These are phyloP conservation scores for Castanea mollissima DNA, from an alignment of 306 rosid species.

Conservation along the genomic window DNA sequence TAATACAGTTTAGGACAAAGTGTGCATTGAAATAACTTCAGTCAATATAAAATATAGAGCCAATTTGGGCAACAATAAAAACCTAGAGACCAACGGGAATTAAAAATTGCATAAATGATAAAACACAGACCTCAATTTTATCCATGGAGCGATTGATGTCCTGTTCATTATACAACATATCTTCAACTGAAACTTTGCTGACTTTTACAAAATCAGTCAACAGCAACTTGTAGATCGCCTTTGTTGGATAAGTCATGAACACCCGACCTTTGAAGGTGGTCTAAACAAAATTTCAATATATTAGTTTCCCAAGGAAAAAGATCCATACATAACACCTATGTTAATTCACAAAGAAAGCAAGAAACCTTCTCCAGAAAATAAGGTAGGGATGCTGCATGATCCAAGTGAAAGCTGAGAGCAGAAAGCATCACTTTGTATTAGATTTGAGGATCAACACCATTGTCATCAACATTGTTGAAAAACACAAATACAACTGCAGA, in stretches of 20 bases:
- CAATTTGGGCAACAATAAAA: background rate
- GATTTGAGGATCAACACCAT: background rate
- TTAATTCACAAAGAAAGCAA: background rate
- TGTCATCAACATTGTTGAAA: background rate
- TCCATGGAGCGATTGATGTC: constrained; percentile 97
- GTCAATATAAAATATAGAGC: background rate
- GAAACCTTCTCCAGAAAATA: constrained; percentile 80
- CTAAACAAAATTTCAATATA: constrained; percentile 23
- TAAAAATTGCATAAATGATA: background rate
- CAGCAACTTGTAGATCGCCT: constrained; percentile 85
- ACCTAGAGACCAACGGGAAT: background rate
- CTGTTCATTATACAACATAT: constrained; percentile 79
- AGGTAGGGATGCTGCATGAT: constrained; percentile 94
- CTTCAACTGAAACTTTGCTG: constrained; percentile 91
- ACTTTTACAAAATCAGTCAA: constrained; percentile 85
- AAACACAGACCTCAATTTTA: constrained; percentile 73
- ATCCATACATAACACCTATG: background rate
- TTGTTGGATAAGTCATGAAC: constrained; percentile 94
- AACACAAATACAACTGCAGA: background rate
- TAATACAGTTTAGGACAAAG: background rate
- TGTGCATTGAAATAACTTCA: background rate
- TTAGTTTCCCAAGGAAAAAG: constrained; percentile 8
- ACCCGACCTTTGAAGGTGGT: constrained; percentile 92
- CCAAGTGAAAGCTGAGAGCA: constrained; percentile 76
- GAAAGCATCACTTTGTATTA: background rate